phyloP scores from a whole-genome alignment of 164 flowering plant genomes.

The Warburgia ugandensis region DNA sequence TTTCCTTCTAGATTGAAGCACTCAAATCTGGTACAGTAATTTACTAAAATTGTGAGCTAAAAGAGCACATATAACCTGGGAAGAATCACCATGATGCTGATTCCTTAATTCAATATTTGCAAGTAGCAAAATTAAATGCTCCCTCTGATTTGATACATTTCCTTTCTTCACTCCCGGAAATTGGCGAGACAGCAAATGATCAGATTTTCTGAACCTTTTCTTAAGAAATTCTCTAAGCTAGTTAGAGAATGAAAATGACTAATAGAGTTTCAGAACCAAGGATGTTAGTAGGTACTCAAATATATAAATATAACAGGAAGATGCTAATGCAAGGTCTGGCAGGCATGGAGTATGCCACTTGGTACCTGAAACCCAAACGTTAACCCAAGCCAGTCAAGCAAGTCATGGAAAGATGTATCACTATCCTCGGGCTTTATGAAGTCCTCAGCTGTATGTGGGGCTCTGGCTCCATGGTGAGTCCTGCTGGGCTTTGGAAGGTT shows the following conservation, averaged over 20 bases:
- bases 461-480: conserved; percentile 17
- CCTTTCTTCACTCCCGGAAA: conserved; percentile 59
- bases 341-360: background rate
- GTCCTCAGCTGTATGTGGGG: conserved; percentile 8
- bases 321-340: background rate
- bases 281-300: no score
- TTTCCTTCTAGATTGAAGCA: no score
- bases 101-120: conserved; percentile 72
- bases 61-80: conserved; percentile 25
- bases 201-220: background rate
- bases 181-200: background rate
- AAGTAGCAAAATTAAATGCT: conserved; percentile 86
- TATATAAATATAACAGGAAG: no score
- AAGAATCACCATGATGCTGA: conserved; percentile 26
- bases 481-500: conserved; percentile 56
- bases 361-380: conserved; percentile 94
- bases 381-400: conserved; percentile 89
- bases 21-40: no score
- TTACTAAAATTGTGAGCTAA: no score
- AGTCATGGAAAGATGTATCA: conserved; percentile 49
- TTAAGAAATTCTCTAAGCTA: no score
- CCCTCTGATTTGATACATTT: conserved; percentile 97
- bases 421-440: conserved; percentile 26
- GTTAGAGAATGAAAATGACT: no score
- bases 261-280: no score